phyloP scores from a whole-genome alignment of 495 filamentous ascomycete species.

The Cladorrhinum samala region DNA sequence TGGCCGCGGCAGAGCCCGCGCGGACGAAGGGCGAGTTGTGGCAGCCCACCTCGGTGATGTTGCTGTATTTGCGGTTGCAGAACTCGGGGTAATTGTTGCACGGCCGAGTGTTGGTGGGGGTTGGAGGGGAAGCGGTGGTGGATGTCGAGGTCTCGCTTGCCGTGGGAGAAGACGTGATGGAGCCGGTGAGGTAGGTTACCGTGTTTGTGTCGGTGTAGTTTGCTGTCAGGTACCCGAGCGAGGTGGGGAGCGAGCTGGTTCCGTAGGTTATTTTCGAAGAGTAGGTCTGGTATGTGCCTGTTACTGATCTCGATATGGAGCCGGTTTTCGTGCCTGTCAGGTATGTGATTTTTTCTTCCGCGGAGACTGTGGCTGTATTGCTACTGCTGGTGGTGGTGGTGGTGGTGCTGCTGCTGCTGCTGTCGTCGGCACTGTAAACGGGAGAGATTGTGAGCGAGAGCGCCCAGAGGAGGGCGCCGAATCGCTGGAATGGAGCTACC shows the following conservation, averaged over 20 bases:
- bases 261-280: slow-evolving; percentile 31
- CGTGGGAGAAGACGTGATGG: slow-evolving; percentile 23
- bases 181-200: slow-evolving; percentile 39
- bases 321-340: slow-evolving; percentile 33
- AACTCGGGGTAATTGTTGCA: slow-evolving; percentile 88
- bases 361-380: not conserved
- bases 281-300: slow-evolving; percentile 33
- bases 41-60: slow-evolving; percentile 80
- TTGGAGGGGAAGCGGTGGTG: slow-evolving; percentile 35
- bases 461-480: slow-evolving; percentile 9
- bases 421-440: not conserved
- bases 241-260: slow-evolving; percentile 18
- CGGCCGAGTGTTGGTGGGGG: slow-evolving; percentile 60
- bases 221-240: slow-evolving; percentile 19
- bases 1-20: slow-evolving; percentile 64
- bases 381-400: slow-evolving; percentile 3
- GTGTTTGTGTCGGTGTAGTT: slow-evolving; percentile 41
- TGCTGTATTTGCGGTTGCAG: slow-evolving; percentile 74
- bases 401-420: not conserved
- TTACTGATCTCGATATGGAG: slow-evolving; percentile 16
- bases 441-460: not conserved
- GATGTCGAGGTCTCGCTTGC: slow-evolving; percentile 30
- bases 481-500: slow-evolving; percentile 9
- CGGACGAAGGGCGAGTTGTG: slow-evolving; percentile 82
- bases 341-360: slow-evolving; percentile 30